These are phyloP conservation scores for Diaporthe sp. DNA, from an alignment of 2,329 filamentous ascomycete species.

Conservation along the genomic window DNA sequence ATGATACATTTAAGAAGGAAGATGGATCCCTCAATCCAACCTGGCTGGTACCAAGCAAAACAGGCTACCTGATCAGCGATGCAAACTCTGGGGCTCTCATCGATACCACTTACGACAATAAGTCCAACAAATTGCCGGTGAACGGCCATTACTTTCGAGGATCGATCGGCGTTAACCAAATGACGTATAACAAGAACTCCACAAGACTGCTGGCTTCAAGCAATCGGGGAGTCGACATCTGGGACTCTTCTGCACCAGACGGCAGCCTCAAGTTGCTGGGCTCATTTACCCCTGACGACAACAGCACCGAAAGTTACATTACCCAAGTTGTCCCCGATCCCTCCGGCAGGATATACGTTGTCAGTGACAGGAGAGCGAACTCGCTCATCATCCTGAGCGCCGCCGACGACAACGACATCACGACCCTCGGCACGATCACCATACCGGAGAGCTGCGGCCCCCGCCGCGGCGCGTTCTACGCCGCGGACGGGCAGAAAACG, in stretches of 20 bases:
- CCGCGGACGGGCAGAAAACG: constrained; percentile 45
- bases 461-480: constrained; percentile 63
- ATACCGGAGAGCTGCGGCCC: constrained; percentile 58
- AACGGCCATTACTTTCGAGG: not conserved
- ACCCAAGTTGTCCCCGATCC: constrained; percentile 63
- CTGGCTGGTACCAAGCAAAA: not conserved
- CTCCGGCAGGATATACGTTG: constrained; percentile 60
- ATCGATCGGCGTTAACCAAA: not conserved
- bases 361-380: constrained; percentile 63
- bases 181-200: constrained; percentile 5
- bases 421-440: constrained; percentile 50
- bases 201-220: constrained; percentile 10
- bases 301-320: constrained; percentile 45
- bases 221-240: not conserved
- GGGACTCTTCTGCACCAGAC: constrained; percentile 5
- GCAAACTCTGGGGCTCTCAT: not conserved
- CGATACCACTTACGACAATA: not conserved
- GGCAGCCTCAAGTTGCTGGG: not conserved
- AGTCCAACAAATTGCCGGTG: not conserved
- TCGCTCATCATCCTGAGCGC: constrained; percentile 58
- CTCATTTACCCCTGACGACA: not conserved
- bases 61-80: not conserved
- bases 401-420: constrained; percentile 51
- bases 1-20: not conserved
- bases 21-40: not conserved